Evolutionary conservation across 352 stramenopile species (phyloP).

Genomic region (Aphanomyces euteiches): DNA sequence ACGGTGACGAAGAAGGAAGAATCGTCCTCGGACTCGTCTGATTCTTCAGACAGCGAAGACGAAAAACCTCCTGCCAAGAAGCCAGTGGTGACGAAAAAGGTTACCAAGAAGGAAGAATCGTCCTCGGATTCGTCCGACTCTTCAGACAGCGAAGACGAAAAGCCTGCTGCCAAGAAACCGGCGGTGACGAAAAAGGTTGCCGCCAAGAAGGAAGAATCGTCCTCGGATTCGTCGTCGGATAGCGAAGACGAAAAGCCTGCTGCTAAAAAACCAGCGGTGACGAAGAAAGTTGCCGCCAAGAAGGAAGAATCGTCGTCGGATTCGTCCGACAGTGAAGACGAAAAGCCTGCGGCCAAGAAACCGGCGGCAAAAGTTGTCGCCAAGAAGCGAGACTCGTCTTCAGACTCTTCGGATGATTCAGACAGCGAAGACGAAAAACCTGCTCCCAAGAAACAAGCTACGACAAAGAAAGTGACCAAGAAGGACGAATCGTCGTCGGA

Average conservation of each 20-base stretch:
- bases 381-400: constrained; percentile 40
- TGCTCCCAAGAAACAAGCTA: constrained; percentile 5
- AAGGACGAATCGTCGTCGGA: constrained; percentile 39
- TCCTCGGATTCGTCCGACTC: constrained; percentile 36
- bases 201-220: constrained; percentile 32
- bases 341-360: constrained; percentile 32
- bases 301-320: constrained; percentile 37
- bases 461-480: constrained; percentile 29
- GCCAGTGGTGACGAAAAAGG: constrained; percentile 31
- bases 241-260: constrained; percentile 17
- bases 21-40: constrained; percentile 33
- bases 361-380: constrained; percentile 25
- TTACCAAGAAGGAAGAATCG: constrained; percentile 37
- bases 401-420: constrained; percentile 37
- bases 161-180: constrained; percentile 26
- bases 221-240: constrained; percentile 35
- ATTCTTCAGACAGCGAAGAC: constrained; percentile 9
- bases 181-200: constrained; percentile 31
- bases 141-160: constrained; percentile 34
- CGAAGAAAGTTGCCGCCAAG: constrained; percentile 15
- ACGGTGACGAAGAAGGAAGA: constrained; percentile 35
- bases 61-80: constrained; percentile 16
- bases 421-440: constrained; percentile 16
- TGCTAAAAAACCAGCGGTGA: constrained; percentile 5
- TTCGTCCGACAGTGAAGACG: constrained; percentile 30